Evolutionary conservation across 495 filamentous ascomycete species (phyloP).

Genomic region (Aspergillus cavernicola): DNA sequence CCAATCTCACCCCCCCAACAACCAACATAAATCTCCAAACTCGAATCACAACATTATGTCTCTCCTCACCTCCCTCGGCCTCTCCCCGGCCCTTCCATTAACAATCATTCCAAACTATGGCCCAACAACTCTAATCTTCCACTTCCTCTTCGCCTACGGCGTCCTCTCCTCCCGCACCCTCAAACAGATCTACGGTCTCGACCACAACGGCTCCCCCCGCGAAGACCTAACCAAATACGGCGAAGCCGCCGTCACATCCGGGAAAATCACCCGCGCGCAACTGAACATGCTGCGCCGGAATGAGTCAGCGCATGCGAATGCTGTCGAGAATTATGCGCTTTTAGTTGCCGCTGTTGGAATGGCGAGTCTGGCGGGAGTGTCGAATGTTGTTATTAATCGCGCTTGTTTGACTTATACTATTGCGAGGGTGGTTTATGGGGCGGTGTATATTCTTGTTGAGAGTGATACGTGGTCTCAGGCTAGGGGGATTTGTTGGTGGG

Average conservation of each 20-base stretch:
- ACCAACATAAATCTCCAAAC: too few species aligned
- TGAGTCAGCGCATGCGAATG: conserved; percentile 47
- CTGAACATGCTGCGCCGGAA: conserved; percentile 43
- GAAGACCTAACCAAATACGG: conserved; percentile 46
- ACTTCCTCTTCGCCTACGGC: conserved; percentile 49
- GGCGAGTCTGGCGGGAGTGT: conserved; percentile 23
- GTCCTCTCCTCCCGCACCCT: conserved; percentile 43
- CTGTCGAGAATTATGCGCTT: conserved; percentile 38
- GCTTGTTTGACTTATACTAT: conserved; percentile 25
- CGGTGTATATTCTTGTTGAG: conserved; percentile 24
- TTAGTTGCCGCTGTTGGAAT: conserved; percentile 21
- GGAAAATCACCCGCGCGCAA: conserved; percentile 43
- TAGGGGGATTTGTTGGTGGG: conserved; percentile 25
- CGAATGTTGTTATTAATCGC: conserved; percentile 18
- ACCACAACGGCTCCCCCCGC: conserved; percentile 46
- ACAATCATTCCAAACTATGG: conserved; percentile 28
- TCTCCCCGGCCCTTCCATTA: conserved; percentile 13
- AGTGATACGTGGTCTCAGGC: conserved; percentile 15
- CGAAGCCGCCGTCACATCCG: conserved; percentile 39
- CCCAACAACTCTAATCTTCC: conserved; percentile 38
- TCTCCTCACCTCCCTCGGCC: conserved; percentile 16
- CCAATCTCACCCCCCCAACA: too few species aligned
- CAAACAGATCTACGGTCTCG: conserved; percentile 46
- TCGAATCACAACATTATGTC: too few species aligned
- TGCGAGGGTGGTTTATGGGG: conserved; percentile 20